These are phyloP conservation scores for Venturia asperata DNA, from an alignment of 2,329 filamentous ascomycete species.

Conservation along the genomic window DNA sequence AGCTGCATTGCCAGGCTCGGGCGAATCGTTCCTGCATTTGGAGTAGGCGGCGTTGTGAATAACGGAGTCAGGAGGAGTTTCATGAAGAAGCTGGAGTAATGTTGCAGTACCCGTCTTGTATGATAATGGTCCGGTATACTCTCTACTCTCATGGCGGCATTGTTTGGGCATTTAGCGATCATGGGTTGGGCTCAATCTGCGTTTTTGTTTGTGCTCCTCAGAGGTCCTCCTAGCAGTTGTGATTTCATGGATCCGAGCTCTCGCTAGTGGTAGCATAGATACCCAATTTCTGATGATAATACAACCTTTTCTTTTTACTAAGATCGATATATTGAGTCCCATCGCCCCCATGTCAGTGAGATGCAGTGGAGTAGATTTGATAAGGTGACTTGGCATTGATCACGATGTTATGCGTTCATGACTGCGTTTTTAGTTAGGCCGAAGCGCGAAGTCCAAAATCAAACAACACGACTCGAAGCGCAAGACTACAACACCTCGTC, in stretches of 20 bases:
- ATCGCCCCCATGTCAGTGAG: too few relatives aligned
- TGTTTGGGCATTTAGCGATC: neutral
- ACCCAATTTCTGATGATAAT: neutral
- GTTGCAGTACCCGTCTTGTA: neutral
- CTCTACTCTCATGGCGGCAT: conserved; percentile 7
- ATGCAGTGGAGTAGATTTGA: too few relatives aligned
- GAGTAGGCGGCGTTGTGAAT: conserved; percentile 82
- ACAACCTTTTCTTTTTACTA: neutral
- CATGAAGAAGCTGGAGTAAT: conserved; percentile 54
- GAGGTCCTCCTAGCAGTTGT: neutral
- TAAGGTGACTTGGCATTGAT: neutral
- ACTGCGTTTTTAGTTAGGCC: neutral
- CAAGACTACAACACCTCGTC: neutral
- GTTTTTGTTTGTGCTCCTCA: neutral
- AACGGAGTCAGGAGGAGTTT: conserved; percentile 58
- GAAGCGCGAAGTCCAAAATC: neutral
- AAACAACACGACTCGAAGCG: neutral
- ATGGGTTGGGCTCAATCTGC: neutral
- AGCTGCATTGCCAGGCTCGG: conserved; percentile 71
- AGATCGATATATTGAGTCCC: too few relatives aligned
- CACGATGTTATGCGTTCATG: neutral
- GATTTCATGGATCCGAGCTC: neutral
- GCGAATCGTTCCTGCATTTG: conserved; percentile 82
- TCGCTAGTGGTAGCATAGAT: neutral
- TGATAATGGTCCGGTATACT: neutral